These are phyloP conservation scores for Phytophthora cryptogea DNA, from an alignment of 352 stramenopile species.

Conservation along the genomic window DNA sequence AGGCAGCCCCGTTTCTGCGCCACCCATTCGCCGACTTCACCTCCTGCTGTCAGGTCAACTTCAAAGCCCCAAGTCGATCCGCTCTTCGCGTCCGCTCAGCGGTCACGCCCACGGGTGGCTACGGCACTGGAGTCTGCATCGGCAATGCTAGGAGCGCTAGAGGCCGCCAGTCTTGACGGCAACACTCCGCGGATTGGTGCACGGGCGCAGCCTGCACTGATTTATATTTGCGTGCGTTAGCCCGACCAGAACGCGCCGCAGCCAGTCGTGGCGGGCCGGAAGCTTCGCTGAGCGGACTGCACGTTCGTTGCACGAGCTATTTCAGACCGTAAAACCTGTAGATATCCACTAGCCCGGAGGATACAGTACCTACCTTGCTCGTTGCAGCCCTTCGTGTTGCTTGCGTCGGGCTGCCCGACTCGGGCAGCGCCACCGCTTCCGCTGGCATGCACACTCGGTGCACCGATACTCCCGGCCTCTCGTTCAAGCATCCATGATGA, in stretches of 20 bases:
- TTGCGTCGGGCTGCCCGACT: no score
- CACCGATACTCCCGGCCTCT: no score
- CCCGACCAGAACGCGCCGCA: constrained; percentile 26
- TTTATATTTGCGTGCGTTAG: constrained; percentile 33
- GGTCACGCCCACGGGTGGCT: not conserved
- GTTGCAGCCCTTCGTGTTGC: no score
- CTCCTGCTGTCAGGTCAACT: constrained; percentile 15
- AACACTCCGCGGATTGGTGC: constrained; percentile 5
- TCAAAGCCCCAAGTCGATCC: constrained; percentile 8
- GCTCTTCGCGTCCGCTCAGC: constrained; percentile 9
- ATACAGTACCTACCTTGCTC: not conserved
- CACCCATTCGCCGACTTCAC: constrained; percentile 14
- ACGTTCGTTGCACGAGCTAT: constrained; percentile 11
- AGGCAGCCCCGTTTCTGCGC: constrained; percentile 7
- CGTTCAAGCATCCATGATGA: no score
- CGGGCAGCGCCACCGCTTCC: no score
- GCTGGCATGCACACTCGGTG: no score
- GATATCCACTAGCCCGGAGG: no score
- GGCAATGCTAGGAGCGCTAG: no score
- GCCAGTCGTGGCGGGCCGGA: constrained; percentile 18
- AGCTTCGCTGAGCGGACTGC: constrained; percentile 18
- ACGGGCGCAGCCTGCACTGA: constrained; percentile 15
- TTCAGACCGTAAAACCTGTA: no score
- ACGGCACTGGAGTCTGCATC: no score
- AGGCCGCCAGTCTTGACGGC: no score